Base-by-base conservation (phyloP, 2,329 filamentous ascomycete genomes). In the Exophiala calicioides region DNA sequence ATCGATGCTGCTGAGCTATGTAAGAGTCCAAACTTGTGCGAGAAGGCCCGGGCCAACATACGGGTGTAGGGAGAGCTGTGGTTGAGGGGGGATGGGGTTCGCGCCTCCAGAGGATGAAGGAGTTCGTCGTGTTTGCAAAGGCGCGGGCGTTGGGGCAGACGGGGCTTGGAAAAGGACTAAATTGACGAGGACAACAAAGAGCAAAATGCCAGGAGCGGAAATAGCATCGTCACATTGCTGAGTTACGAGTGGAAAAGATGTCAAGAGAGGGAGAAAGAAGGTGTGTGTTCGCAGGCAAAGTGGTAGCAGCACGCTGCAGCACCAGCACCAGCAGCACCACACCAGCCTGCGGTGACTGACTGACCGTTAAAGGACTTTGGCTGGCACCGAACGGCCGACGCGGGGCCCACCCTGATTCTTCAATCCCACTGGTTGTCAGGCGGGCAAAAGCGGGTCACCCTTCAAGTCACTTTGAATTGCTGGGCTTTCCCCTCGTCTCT, bases 221-320 rank as follows among this genome's bases (percentile, higher is more conserved):
- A 33, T 27, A 24, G 50, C 34, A 47, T 35, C 32, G 29, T 53
- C 31, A 53, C 51, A 50, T 50, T 19, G 38, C 20, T 43, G 38
- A 33, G n/a, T 18, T 23, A 20, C 13, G 8, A 26, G 21, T 26
- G 5, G 13, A 24, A 19, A 18, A 27, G 10, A 20, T 4, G 18
- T 12, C 10, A 36, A 13, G 18, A 36, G 18, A 36, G n/a, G n/a
- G n/a, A n/a, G n/a, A n/a, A n/a, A n/a, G n/a, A n/a, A n/a, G n/a
- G n/a, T n/a, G n/a, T n/a, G n/a, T n/a, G n/a, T n/a, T n/a, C n/a
- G n/a, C n/a, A n/a, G n/a, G n/a, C n/a, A n/a, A n/a, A n/a, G n/a
- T n/a, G n/a, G n/a, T n/a, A n/a, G n/a, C n/a, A n/a, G n/a, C n/a
- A n/a, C n/a, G n/a, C n/a, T n/a, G n/a, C n/a, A n/a, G n/a, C n/a